Percentiles rank a stretch among this genome's conserved stretches.
Evolutionary conservation across 2,329 filamentous ascomycete genomes (phyloP).

Genomic region (Hymenoscyphus repandus): DNA sequence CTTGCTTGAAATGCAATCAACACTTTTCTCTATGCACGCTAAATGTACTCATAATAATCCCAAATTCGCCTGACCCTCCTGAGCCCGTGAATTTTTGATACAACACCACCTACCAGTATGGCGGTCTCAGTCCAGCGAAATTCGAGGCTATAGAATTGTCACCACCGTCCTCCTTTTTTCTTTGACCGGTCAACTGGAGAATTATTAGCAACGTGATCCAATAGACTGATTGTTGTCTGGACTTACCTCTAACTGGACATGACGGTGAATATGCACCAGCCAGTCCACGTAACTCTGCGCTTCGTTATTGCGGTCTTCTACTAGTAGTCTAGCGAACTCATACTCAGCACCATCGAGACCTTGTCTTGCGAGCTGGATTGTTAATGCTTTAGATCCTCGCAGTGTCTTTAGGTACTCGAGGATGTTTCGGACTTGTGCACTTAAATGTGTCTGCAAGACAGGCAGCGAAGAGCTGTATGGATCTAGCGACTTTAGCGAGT

Average conservation of each 20-base stretch:
- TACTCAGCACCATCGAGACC: slow-evolving; percentile 93
- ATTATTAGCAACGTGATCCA: slow-evolving; percentile 7
- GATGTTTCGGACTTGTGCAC: slow-evolving; percentile 91
- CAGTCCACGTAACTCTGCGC: slow-evolving; percentile 98
- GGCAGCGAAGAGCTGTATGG: slow-evolving; percentile 76
- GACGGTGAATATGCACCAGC: slow-evolving; percentile 90
- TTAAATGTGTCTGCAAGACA: slow-evolving; percentile 83
- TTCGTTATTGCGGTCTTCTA: slow-evolving; percentile 96
- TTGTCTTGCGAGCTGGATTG: slow-evolving; percentile 85
- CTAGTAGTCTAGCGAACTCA: slow-evolving; percentile 85
- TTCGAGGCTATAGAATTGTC: slow-evolving; percentile 45
- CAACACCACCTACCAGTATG: slow-evolving; percentile 47
- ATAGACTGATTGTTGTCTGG: background rate
- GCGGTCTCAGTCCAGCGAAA: slow-evolving; percentile 54
- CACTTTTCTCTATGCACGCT: slow-evolving; percentile 5
- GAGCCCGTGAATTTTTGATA: slow-evolving; percentile 5
- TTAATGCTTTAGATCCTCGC: slow-evolving; percentile 81
- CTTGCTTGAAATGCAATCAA: too few relatives aligned
- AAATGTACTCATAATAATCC: slow-evolving; percentile 4
- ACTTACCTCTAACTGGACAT: slow-evolving; percentile 81
- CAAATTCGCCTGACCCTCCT: slow-evolving; percentile 6
- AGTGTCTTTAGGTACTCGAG: slow-evolving; percentile 77
- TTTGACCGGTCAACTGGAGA: slow-evolving; percentile 58
- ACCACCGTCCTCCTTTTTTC: slow-evolving; percentile 60
- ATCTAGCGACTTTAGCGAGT: slow-evolving; percentile 69